Base-by-base conservation (phyloP, 164 flowering plant genomes). In the Macadamia tetraphylla region DNA sequence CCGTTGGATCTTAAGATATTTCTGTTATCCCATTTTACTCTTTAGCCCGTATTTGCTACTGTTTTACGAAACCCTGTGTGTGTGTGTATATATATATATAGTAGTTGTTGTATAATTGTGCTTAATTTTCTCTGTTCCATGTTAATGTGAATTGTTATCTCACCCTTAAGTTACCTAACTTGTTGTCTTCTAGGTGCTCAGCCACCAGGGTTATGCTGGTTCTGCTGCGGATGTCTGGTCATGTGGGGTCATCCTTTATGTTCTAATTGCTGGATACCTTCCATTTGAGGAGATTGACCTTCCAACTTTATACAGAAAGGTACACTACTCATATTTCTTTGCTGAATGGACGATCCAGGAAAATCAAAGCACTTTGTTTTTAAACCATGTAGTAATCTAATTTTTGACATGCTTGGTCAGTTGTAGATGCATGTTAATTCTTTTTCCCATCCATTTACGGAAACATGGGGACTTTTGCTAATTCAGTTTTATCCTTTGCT, bases 221-320 rank as follows among this genome's bases (percentile, higher is more conserved):
- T 87, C 98, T 60, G 91, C 96, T 70, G 99, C 98, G 64, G 99
- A 95, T 81, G 67, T 95, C 35, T 95, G 99, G 99, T 95, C 99
- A 53, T 95, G 98, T 77, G 99, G 99, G 17, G 90, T 95, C 67
- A 92, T 95, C 75, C 97, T 95, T 43, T 92, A 71, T 89, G 98
- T 95, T 74, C 70, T 95, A 73, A 85, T 92, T 92, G 96, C 99
- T 32, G 99, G 99, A 71, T 91, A 88, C 83, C 96, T 92, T 18
- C 99, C 99, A 13, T 95, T 95, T 81, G 80, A 85, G 58, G 97
- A 91, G 75, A 76, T 70, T 63, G 86, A 91, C 74, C 93, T 95
- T 74, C 87, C 88, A 65, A 76, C 87, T 14, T 81, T 95, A 71
- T 91, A 85, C 79, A 76, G 63, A 66, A 95, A 89, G 92, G 99